Evolutionary conservation across 2,329 filamentous ascomycete species (phyloP), one percentile per base, ranked within the genome.

Genomic region (Penicillium sp.): DNA sequence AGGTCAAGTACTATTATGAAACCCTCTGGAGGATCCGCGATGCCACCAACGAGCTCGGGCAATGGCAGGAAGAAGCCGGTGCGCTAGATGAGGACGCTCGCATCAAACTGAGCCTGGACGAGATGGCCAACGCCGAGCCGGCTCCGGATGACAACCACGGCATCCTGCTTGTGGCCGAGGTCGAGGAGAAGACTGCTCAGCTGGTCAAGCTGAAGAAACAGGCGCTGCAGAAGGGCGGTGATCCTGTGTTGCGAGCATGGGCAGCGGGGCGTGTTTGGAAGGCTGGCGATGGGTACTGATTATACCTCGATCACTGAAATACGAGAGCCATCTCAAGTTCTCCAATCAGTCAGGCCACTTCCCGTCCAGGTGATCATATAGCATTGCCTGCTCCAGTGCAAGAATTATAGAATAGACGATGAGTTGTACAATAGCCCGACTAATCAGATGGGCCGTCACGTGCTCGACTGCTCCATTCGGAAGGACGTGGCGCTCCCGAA

Each of bases 1-100:
- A 75, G 52, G 84, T 78, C 52, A 69, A 79, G 26, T 67, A 73
- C 11, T 85, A 77, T 64, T 74, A 79, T 24, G 74, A 77, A 40
- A 60, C 80, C n/a, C 72, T 74, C 47, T 74, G 71, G 26, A 65
- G 76, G 51, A 70, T 76, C 54, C 61, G 71, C 1, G 71, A 77
- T 64, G 48, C 67, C 59, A 38, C 76, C 46, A 68, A 69, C 4
- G 66, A 71, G 38, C 60, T 72, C 50, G 70, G 71, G 18, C 65
- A 70, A 20, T 71, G 78, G 76, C 65, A 68, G 46, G 69, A 75
- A 58, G 69, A 73, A 30, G 46, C 47, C 11, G 56, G 56, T 3
- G 21, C 28, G 16, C 28, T 58, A 26, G 56, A 50, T 23, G 51
- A 58, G 21, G 56, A 58, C 47, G 56, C 56, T 20, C 50, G 56